These are phyloP conservation scores for Marchantia paleacea DNA, from an alignment of 225 moss, liverwort and hornwort genomes.

Conservation along the genomic window DNA sequence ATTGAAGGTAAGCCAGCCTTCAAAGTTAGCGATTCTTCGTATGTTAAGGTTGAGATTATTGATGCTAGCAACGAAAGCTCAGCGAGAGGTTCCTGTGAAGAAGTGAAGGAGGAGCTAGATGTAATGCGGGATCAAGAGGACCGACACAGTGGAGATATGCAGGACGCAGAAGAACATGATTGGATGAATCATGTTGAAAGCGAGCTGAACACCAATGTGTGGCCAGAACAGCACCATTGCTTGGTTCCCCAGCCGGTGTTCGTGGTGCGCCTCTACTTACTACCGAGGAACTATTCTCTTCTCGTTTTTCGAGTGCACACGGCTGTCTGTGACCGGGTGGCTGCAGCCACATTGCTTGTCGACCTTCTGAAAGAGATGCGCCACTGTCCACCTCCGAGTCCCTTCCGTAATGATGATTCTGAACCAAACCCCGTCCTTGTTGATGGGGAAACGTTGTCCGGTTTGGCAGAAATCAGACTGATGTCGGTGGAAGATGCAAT, in stretches of 20 bases:
- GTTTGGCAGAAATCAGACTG: constrained; percentile 4
- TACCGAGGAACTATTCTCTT: constrained; percentile 60
- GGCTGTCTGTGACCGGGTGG: constrained; percentile 87
- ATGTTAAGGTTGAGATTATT: constrained; percentile 62
- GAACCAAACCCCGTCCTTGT: not conserved
- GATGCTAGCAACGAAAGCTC: constrained; percentile 18
- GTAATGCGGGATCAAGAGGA: constrained; percentile 9
- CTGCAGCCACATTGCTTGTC: constrained; percentile 64
- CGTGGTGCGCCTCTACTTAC: constrained; percentile 61
- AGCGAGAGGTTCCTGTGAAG: not conserved
- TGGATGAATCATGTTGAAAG: constrained; percentile 73
- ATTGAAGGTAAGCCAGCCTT: constrained; percentile 83
- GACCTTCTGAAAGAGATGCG: constrained; percentile 62
- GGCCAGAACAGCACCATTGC: constrained; percentile 60
- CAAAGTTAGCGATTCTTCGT: constrained; percentile 57
- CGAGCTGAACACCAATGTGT: constrained; percentile 77
- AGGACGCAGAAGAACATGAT: constrained; percentile 39
- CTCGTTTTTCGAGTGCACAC: constrained; percentile 78
- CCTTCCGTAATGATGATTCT: no score
- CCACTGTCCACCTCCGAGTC: not conserved
- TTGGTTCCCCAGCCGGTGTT: constrained; percentile 57
- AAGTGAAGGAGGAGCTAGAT: constrained; percentile 13
- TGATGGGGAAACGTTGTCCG: not conserved
- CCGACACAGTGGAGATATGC: constrained; percentile 34
- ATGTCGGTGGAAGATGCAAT: constrained; percentile 60